A percentile compares a stretch with the other conserved stretches of the same genome.
phyloP scores from a whole-genome alignment of 179 eudicot species.

The Beta corolliflora region DNA sequence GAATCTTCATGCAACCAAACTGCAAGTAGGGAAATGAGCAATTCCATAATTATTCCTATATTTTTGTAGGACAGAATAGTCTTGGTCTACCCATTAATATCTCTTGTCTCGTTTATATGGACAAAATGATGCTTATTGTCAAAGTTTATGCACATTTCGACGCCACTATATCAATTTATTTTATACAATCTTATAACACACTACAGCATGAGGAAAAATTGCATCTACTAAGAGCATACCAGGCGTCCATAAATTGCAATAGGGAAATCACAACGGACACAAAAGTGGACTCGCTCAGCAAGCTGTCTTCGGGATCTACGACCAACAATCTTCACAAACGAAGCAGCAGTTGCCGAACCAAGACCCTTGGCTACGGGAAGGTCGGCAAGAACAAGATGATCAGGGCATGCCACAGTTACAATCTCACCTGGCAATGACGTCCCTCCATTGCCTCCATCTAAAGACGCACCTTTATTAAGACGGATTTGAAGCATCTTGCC shows the following conservation, averaged over 20 bases:
- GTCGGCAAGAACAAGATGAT: constrained; percentile 91
- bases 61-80: not conserved
- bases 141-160: not conserved
- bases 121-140: not conserved
- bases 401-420: constrained; percentile 93
- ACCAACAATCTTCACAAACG: constrained; percentile 72
- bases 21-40: not conserved
- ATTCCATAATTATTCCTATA: not conserved
- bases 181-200: not conserved
- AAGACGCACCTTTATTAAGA: constrained; percentile 69
- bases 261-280: constrained; percentile 93
- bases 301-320: constrained; percentile 86
- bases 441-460: constrained; percentile 54
- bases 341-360: constrained; percentile 60
- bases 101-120: not conserved
- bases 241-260: constrained; percentile 94
- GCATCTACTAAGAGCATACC: constrained; percentile 41
- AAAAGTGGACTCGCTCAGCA: constrained; percentile 94
- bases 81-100: not conserved
- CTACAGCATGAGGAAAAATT: not conserved
- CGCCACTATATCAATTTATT: not conserved
- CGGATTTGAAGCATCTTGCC: constrained; percentile 85
- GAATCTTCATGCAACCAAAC: not conserved
- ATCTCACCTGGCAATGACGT: constrained; percentile 56
- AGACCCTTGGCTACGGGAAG: constrained; percentile 94